A percentile compares a stretch with the other conserved stretches of the same genome.
Evolutionary conservation across 129 eudicot species (phyloP).

Genomic region (Pseudognaphalium luteoalbum): DNA sequence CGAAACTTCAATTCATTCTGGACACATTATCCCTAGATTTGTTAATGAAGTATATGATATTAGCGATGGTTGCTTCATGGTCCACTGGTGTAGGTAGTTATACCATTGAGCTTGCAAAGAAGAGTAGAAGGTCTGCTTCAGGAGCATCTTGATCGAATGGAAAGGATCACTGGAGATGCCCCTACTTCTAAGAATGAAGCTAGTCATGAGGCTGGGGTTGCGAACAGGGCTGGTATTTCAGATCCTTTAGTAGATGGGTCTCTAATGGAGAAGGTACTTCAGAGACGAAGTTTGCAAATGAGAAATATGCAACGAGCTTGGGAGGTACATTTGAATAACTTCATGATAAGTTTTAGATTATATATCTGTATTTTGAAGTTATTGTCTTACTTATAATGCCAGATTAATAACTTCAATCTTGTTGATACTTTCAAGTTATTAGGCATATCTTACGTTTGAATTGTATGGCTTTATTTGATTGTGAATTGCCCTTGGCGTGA

Average conservation of each 20-base stretch:
- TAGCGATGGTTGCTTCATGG: conserved; percentile 27
- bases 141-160: conserved; percentile 85
- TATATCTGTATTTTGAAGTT: conserved; percentile 11
- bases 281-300: conserved; percentile 88
- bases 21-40: background rate
- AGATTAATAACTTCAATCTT: background rate
- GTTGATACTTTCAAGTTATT: background rate
- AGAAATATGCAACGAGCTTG: conserved; percentile 96
- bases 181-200: conserved; percentile 29
- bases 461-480: background rate
- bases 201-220: conserved; percentile 37
- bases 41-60: conserved; percentile 13
- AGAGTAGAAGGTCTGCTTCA: conserved; percentile 93
- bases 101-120: conserved; percentile 94
- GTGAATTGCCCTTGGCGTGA: background rate
- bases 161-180: conserved; percentile 36
- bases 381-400: conserved; percentile 10
- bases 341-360: background rate
- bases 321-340: conserved; percentile 57
- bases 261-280: conserved; percentile 94
- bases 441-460: background rate
- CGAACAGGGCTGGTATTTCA: conserved; percentile 45
- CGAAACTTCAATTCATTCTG: background rate
- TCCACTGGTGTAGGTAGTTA: conserved; percentile 60
- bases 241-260: conserved; percentile 74